Evolutionary conservation across 805 yeast species (phyloP).

Genomic region (Ogataea allantospora): DNA sequence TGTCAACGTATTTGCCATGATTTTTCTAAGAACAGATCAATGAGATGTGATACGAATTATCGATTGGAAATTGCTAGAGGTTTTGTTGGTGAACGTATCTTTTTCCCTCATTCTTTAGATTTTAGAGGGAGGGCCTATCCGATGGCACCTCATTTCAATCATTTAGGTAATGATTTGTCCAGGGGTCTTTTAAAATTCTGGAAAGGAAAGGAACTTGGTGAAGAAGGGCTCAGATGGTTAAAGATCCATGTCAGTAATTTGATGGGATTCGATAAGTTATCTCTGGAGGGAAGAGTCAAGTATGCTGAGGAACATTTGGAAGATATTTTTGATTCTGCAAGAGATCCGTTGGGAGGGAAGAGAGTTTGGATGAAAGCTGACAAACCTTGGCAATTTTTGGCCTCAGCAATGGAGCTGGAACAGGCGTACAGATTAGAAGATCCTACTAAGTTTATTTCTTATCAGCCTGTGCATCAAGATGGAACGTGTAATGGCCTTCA

Average conservation of each 20-base stretch:
- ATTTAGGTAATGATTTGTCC: slow-evolving; percentile 75
- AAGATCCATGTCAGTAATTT: slow-evolving; percentile 74
- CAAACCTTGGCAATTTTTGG: slow-evolving; percentile 80
- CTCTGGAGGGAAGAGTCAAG: slow-evolving; percentile 59
- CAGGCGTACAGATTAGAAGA: slow-evolving; percentile 61
- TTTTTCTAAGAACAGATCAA: slow-evolving; percentile 70
- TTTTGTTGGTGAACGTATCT: slow-evolving; percentile 73
- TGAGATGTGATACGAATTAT: slow-evolving; percentile 91
- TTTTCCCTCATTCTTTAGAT: slow-evolving; percentile 78
- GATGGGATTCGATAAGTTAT: slow-evolving; percentile 72
- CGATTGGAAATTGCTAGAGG: slow-evolving; percentile 95
- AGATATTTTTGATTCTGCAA: slow-evolving; percentile 55
- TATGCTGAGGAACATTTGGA: slow-evolving; percentile 59
- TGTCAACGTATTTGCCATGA: slow-evolving; percentile 58
- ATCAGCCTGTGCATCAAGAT: slow-evolving; percentile 81
- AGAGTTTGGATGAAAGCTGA: slow-evolving; percentile 75
- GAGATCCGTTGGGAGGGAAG: slow-evolving; percentile 54
- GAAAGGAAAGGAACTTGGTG: slow-evolving; percentile 72
- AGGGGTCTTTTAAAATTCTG: slow-evolving; percentile 71
- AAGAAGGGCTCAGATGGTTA: slow-evolving; percentile 65
- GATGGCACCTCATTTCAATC: slow-evolving; percentile 75
- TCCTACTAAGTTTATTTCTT: slow-evolving; percentile 64
- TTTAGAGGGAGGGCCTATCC: slow-evolving; percentile 87
- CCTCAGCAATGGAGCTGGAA: slow-evolving; percentile 63
- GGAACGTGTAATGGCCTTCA: slow-evolving; percentile 87